phyloP scores from a whole-genome alignment of 257 asterid species.

The Solanum tacnaense region DNA sequence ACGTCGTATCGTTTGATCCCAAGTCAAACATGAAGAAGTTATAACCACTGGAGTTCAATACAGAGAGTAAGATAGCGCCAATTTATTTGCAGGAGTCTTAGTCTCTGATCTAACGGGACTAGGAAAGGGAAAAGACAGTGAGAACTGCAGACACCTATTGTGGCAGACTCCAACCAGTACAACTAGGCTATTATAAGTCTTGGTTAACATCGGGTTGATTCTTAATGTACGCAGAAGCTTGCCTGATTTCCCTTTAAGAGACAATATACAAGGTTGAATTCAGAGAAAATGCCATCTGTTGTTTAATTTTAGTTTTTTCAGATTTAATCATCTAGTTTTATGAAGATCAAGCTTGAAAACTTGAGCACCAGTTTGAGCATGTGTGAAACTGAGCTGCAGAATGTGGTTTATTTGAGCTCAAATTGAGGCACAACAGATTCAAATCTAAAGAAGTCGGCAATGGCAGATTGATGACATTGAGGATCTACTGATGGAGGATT shows the following conservation, averaged over 20 bases:
- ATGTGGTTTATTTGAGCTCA: not conserved
- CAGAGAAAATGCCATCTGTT: not conserved
- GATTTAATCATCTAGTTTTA: not conserved
- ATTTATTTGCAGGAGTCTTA: not conserved
- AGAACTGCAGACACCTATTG: not conserved
- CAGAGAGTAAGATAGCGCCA: not conserved
- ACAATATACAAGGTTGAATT: not conserved
- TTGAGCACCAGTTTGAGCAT: not conserved
- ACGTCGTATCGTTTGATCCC: not conserved
- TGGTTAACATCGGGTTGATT: not conserved
- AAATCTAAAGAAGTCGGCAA: not conserved
- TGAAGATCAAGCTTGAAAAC: not conserved
- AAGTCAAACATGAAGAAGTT: not conserved
- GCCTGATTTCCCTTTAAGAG: not conserved
- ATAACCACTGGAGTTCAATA: not conserved
- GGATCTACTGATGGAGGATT: not conserved
- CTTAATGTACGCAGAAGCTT: not conserved
- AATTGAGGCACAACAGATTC: not conserved
- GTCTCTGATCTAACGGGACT: not conserved
- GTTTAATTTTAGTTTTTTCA: not conserved
- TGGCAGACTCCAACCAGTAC: not conserved
- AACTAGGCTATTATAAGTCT: not conserved
- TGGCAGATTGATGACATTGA: not conserved
- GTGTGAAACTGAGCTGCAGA: not conserved
- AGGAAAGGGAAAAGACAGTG: not conserved